phyloP scores from a whole-genome alignment of 192 early-diverging fungal genomes.

The Coemansia sp. region DNA sequence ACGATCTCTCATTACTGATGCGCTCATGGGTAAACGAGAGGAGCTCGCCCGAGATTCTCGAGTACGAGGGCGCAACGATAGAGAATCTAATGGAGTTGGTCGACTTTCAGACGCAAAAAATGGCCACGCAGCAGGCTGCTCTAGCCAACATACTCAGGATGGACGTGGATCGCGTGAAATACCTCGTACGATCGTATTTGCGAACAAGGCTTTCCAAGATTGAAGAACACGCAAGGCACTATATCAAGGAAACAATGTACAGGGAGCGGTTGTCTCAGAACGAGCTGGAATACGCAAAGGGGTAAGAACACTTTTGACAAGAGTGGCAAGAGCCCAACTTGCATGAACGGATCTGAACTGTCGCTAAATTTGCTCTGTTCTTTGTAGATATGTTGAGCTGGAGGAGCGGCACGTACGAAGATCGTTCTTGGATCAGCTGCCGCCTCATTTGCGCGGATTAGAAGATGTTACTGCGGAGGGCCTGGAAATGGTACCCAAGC shows the following conservation, averaged over 20 bases:
- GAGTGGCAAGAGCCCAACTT: not conserved
- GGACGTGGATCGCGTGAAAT: constrained; percentile 51
- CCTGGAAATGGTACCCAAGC: constrained; percentile 44
- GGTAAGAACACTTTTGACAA: constrained; percentile 8
- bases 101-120: constrained; percentile 41
- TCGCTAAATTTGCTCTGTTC: not conserved
- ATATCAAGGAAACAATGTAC: constrained; percentile 24
- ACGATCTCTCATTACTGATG: constrained; percentile 35
- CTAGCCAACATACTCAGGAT: constrained; percentile 41
- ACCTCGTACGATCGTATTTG: constrained; percentile 52
- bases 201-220: constrained; percentile 42
- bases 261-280: constrained; percentile 35
- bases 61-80: constrained; percentile 41
- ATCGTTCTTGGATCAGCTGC: constrained; percentile 55
- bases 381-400: constrained; percentile 34
- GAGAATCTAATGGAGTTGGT: constrained; percentile 56
- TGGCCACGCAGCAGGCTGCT: constrained; percentile 19
- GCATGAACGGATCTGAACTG: not conserved
- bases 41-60: constrained; percentile 36
- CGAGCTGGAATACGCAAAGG: constrained; percentile 52
- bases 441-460: constrained; percentile 42
- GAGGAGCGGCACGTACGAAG: constrained; percentile 32
- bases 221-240: constrained; percentile 32
- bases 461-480: constrained; percentile 38
- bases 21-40: constrained; percentile 47